phyloP scores from a whole-genome alignment of 1,284 basidiomycete genomes.

The Ustilago xerochloae region DNA sequence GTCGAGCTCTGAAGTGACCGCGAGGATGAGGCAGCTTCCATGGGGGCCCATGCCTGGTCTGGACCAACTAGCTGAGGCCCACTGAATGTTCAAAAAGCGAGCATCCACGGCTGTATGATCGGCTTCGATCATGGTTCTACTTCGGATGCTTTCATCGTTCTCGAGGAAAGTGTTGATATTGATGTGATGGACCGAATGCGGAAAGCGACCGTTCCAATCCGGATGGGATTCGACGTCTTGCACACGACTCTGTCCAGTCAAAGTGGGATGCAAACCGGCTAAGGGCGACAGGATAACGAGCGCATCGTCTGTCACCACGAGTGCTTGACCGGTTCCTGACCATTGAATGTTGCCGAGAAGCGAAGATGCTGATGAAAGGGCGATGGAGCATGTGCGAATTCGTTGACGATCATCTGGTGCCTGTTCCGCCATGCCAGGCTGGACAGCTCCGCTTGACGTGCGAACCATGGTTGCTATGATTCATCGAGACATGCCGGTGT shows the following conservation, averaged over 20 bases:
- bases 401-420: neutral
- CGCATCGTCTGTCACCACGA: constrained; percentile 34
- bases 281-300: constrained; percentile 32
- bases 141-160: constrained; percentile 10
- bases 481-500: neutral
- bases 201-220: constrained; percentile 32
- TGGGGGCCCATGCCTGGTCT: constrained; percentile 35
- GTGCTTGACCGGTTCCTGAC: constrained; percentile 38
- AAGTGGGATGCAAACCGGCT: constrained; percentile 15
- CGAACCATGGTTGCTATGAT: neutral
- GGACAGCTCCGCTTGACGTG: neutral
- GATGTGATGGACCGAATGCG: constrained; percentile 39
- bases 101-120: constrained; percentile 38
- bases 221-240: constrained; percentile 42
- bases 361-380: constrained; percentile 19
- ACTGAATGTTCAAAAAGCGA: constrained; percentile 19
- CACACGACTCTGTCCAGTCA: constrained; percentile 14
- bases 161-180: constrained; percentile 38
- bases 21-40: constrained; percentile 40
- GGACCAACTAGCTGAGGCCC: constrained; percentile 43
- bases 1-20: constrained; percentile 38
- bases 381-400: constrained; percentile 28
- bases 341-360: constrained; percentile 32
- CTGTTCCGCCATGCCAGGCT: neutral
- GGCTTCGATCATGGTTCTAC: constrained; percentile 25